Conservation (phyloP, 2,329 filamentous ascomycete genomes). For the Metarhizium brunneum region DNA sequence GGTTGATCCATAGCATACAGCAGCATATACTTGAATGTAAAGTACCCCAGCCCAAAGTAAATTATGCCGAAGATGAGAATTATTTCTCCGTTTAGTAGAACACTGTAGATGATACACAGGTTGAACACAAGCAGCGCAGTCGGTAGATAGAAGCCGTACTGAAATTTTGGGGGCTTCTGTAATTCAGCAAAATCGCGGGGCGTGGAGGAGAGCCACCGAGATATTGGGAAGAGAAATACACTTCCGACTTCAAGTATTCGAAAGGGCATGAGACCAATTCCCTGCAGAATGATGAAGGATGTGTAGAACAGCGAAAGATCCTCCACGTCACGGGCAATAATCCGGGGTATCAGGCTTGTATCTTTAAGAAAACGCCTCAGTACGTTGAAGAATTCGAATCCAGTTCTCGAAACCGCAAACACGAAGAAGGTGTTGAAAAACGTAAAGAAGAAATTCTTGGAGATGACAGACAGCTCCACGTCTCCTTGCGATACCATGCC, state of each 20-base stretch:
- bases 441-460: slow-evolving; percentile 98
- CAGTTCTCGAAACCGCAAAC: slow-evolving; percentile 81
- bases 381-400: slow-evolving; percentile 63
- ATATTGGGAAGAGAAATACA: slow-evolving; percentile 74
- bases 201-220: slow-evolving; percentile 69
- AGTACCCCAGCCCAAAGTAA: slow-evolving; percentile 77
- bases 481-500: slow-evolving; percentile 94
- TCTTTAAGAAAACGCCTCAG: slow-evolving; percentile 69
- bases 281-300: slow-evolving; percentile 89
- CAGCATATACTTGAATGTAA: slow-evolving; percentile 94
- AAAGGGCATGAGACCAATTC: slow-evolving; percentile 87
- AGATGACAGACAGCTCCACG: slow-evolving; percentile 87
- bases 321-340: slow-evolving; percentile 68
- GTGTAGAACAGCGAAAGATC: slow-evolving; percentile 75
- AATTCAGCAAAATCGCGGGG: slow-evolving; percentile 83
- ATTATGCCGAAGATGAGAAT: slow-evolving; percentile 74
- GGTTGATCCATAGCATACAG: slow-evolving; percentile 98
- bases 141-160: slow-evolving; percentile 92
- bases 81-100: slow-evolving; percentile 69
- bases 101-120: slow-evolving; percentile 89
- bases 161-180: slow-evolving; percentile 74
- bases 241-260: slow-evolving; percentile 83
- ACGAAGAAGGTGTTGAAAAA: slow-evolving; percentile 99
- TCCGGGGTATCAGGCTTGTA: slow-evolving; percentile 65
- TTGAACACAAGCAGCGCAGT: slow-evolving; percentile 90